Evolutionary conservation across 306 rosid species (phyloP), one percentile per base, ranked within the genome.

Genomic region (Mimosa bimucronata): DNA sequence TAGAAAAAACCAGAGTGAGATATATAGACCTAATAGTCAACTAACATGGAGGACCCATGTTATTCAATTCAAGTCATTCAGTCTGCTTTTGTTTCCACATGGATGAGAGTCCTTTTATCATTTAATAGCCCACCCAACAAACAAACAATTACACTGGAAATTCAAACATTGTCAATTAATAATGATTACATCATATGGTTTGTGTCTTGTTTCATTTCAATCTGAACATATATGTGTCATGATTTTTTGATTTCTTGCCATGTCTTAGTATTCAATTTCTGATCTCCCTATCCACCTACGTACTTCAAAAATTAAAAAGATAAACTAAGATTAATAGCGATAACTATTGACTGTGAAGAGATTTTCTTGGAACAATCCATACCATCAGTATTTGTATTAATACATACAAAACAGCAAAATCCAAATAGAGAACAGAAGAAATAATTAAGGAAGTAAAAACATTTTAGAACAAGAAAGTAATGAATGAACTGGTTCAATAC

Each of bases 11-110:
- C 70, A 38, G 60, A 52, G 25, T 12, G 15, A 19, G 5, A 18
- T 6, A 18, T 6, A 64, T 19, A 21, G 73, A 37, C 79, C 81
- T 73, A 67, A 28, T 2, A 77, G 83, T 86, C 85, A 80, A 77
- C 78, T 58, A 71, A 10, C 52, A 16, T 15, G 48, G 18, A 53
- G 52, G 66, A 66, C 57, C 69, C 74, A 78, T 53, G 71, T 23
- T 66, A 77, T 57, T 74, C 30, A 67, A 77, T 57, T 66, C 66
- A 30, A 77, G 70, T 48, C 65, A 53, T 64, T 64, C 16, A 9
- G 26, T 10, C 21, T 44, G 44, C 30, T 23, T 57, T 14, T 5
- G 10, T 31, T 41, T 18, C 71, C 71, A 66, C 71, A 34, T 66
- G 71, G 70, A 65, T 16, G 25, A 18, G 6, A 19, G 70, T 65